Evolutionary conservation across 768 basidiomycete species (phyloP), one percentile per base, ranked within the genome.

Genomic region (Filobasidium wieringae): DNA sequence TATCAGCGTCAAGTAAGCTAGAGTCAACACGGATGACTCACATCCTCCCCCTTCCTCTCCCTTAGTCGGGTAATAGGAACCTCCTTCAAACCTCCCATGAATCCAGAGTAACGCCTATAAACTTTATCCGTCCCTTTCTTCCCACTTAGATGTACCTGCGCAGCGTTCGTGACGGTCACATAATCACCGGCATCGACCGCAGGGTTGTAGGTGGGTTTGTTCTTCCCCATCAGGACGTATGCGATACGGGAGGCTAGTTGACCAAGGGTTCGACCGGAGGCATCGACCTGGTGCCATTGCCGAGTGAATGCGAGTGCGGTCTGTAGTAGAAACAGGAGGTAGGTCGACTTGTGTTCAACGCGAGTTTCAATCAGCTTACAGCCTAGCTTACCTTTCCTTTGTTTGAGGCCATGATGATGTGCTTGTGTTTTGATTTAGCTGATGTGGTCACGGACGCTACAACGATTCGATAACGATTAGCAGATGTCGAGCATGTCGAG

Each of bases 181-280:
- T 96, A 96, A 82, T 99, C 95, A 8, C 95, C 95, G 55, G 88
- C 91, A 75, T 99, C 95, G 63, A 87, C 93, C 95, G 40, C 29
- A 22, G 31, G 24, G 47, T 22, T 24, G 67, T 88, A 97, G 37
- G 92, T 88, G 6, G 93, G 92, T 71, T 97, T 99, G 74, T 97
- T 91, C 76, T 97, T 99, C 69, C 93, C 95, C 93, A 96, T 96
- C 45, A 99, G 80, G 31, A 91, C 90, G 58, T 88, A 81, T 2
- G 95, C 93, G 66, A 99, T 95, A 33, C 89, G 81, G 66, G 87
- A 85, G 6, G 95, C 92, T 9, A 97, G 80, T 78, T 92, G 89
- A 70, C 95, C 95, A 17, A 97, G 79, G n/a, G 91, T 78, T 36
- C 92, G 83, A 66, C 88, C 87, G 9, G 86, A 80, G 12, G 92